Evolutionary conservation across 2,329 filamentous ascomycete species (phyloP).

Genomic region (Emericellopsis atlantica): DNA sequence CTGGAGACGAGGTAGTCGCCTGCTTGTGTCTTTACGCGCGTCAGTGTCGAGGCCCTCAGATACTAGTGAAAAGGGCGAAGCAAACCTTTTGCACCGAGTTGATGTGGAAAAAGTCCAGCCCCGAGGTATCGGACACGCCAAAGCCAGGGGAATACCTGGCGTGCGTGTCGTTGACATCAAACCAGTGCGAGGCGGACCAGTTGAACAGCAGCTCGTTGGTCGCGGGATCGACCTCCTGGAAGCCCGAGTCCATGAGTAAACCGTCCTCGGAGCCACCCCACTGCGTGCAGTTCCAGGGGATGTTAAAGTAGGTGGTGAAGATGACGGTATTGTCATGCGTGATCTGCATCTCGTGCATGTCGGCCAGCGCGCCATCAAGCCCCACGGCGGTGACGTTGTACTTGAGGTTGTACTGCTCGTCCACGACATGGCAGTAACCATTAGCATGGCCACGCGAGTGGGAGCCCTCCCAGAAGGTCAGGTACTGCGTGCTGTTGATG

Average conservation of each 20-base stretch:
- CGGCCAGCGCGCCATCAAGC: slow-evolving; percentile 16
- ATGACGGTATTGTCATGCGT: slow-evolving; percentile 25
- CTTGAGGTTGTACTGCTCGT: slow-evolving; percentile 20
- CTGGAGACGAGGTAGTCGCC: slow-evolving; percentile 24
- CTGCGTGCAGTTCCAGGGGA: slow-evolving; percentile 14
- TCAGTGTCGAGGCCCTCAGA: too few relatives aligned
- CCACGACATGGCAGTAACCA: slow-evolving; percentile 16
- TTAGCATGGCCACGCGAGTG: slow-evolving; percentile 13
- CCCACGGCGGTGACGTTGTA: slow-evolving; percentile 23
- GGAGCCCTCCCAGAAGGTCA: slow-evolving; percentile 22
- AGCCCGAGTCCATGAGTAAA: slow-evolving; percentile 20
- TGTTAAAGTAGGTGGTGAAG: slow-evolving; percentile 25
- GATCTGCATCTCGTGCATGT: slow-evolving; percentile 30
- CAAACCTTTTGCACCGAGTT: slow-evolving; percentile 21
- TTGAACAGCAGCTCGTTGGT: slow-evolving; percentile 22
- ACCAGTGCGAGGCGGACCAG: slow-evolving; percentile 21
- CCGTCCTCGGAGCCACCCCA: slow-evolving; percentile 16
- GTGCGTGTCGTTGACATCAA: slow-evolving; percentile 11
- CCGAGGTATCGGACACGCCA: slow-evolving; percentile 13
- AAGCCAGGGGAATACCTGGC: slow-evolving; percentile 14
- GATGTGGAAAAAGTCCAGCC: slow-evolving; percentile 24
- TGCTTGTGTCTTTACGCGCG: slow-evolving; percentile 8
- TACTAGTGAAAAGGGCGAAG: neutral
- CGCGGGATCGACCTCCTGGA: slow-evolving; percentile 23
- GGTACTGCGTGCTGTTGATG: slow-evolving; percentile 15